These are phyloP conservation scores for Chrysopogon serrulatus DNA, from an alignment of 176 grass and related monocot genomes.

Conservation along the genomic window DNA sequence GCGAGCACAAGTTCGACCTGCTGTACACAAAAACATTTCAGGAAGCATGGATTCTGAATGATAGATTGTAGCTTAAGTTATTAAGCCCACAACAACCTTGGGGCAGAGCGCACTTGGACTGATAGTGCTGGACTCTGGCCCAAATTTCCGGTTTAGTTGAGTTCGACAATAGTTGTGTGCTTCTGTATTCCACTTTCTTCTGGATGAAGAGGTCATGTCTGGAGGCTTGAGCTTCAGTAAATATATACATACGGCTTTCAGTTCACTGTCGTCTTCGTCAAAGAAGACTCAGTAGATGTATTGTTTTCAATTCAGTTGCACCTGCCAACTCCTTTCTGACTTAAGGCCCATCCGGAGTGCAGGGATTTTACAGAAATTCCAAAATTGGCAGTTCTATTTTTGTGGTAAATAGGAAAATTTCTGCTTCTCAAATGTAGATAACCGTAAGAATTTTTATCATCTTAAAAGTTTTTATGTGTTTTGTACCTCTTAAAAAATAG, in stretches of 20 bases:
- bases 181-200: not conserved
- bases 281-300: not conserved
- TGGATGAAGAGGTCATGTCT: too few species aligned
- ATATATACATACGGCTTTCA: not conserved
- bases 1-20: not conserved
- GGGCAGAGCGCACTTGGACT: not conserved
- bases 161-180: too few species aligned
- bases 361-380: not conserved
- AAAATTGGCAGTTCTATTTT: too few species aligned
- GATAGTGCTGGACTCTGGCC: not conserved
- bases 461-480: not conserved
- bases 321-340: not conserved
- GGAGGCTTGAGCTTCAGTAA: not conserved
- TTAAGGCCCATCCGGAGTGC: not conserved
- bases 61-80: not conserved
- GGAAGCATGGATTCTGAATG: not conserved
- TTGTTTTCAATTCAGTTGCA: not conserved
- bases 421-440: not conserved
- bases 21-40: not conserved
- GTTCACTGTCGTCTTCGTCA: not conserved
- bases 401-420: not conserved
- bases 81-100: not conserved
- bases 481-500: not conserved
- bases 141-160: too few species aligned
- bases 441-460: not conserved